Evolutionary conservation across 2,329 filamentous ascomycete genomes (phyloP), one percentile per base, ranked within the genome.

Genomic region (Aspergillus pseudoglaucus): DNA sequence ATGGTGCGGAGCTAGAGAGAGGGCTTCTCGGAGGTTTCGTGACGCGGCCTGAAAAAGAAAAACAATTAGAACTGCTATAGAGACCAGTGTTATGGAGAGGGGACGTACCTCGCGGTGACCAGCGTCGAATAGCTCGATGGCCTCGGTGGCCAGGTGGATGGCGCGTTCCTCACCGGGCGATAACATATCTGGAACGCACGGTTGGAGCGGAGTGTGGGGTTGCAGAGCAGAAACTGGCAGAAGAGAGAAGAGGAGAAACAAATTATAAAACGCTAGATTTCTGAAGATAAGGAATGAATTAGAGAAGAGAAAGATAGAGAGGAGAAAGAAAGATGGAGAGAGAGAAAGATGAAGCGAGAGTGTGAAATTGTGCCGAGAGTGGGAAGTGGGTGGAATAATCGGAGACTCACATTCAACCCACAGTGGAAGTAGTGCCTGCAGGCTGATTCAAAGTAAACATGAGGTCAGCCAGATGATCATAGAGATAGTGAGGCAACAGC

Each of bases 1-100:
- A 49, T 73, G 69, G 23, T 74, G 67, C 32, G 72, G 69, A 20
- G 70, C 72, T 27, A 76, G 61, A 23, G 70, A 66, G 42, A 73
- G 65, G n/a, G 74, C 74, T 64, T 75, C 72, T 59, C 72, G 69
- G 47, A 76, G 64, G 54, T 73, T 74, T 53, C 71, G 62, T 38
- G 71, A 72, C 33, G 72, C 73, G 48, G 71, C 68, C 73, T 75
- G 49, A 46, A 20, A 25, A 1, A 46, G 48, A 44, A 30, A 15
- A 6, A n/a, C 33, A 37, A 12, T 39, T 20, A 39, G 15, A 12
- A 15, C 10, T 17, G 18, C 9, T 3, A 6, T 18, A 4, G 12
- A 35, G 4, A 7, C 2, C 6, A 39, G 9, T 18, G 18, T 18
- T 8, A 18, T 12, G 18, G 8, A 5, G 10, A 30, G 18, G 37